A percentile compares a stretch with the other conserved stretches of the same genome.
Evolutionary conservation across 75 land plant genomes (phyloP).

Genomic region (Sequoia sempervirens): DNA sequence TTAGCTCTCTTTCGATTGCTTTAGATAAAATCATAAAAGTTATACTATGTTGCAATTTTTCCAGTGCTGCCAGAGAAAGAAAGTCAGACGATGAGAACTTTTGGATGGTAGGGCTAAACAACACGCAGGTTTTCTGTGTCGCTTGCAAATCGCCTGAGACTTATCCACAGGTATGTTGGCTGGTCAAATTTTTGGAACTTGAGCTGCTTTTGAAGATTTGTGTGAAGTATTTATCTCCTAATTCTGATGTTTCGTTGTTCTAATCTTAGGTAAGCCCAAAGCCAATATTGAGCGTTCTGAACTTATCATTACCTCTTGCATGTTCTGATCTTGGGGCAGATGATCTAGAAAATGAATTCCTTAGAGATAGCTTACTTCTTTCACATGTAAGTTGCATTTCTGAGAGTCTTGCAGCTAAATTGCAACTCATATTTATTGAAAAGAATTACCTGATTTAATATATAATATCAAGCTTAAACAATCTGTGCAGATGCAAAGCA

Average conservation of each 20-base stretch:
- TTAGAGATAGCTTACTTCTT: slow-evolving; percentile 54
- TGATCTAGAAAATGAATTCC: slow-evolving; percentile 78
- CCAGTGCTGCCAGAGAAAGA: slow-evolving; percentile 69
- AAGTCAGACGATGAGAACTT: slow-evolving; percentile 62
- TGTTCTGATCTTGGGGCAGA: slow-evolving; percentile 92
- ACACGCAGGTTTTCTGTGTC: slow-evolving; percentile 70
- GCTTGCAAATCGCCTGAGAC: slow-evolving; percentile 76
- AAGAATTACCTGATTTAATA: background rate
- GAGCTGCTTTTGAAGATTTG: background rate
- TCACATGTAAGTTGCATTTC: slow-evolving; percentile 44
- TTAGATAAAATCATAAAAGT: background rate
- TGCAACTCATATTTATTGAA: background rate
- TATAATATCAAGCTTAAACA: background rate
- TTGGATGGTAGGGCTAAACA: slow-evolving; percentile 89
- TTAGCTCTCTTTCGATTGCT: background rate
- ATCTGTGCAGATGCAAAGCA: slow-evolving; percentile 48
- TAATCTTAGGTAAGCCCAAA: slow-evolving; percentile 70
- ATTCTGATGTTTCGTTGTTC: background rate
- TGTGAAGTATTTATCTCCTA: background rate
- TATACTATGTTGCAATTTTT: background rate
- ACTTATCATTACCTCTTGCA: slow-evolving; percentile 69
- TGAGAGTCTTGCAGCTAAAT: slow-evolving; percentile 5
- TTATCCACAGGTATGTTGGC: slow-evolving; percentile 60
- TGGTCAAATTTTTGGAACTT: background rate
- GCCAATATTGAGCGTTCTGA: slow-evolving; percentile 73